A percentile compares a stretch with the other conserved stretches of the same genome.
These are phyloP conservation scores for Phialophora expanda DNA, from an alignment of 2,329 filamentous ascomycete genomes.

Conservation along the genomic window DNA sequence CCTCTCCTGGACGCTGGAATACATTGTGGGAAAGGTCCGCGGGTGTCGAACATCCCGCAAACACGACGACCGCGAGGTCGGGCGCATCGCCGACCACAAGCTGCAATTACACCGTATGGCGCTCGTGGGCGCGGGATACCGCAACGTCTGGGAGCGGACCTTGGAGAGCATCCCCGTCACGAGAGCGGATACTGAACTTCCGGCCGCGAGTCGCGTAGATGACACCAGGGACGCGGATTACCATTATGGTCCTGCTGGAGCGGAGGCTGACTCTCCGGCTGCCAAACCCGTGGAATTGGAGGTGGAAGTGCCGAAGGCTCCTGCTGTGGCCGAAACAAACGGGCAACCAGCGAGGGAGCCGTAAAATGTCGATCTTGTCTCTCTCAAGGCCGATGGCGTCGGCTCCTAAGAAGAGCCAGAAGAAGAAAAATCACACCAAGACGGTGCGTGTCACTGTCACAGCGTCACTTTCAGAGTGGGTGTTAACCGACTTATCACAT, in stretches of 20 bases:
- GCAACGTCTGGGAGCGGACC: background rate
- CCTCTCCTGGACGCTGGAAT: slow-evolving; percentile 6
- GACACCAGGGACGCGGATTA: background rate
- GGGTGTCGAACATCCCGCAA: background rate
- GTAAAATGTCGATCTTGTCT: too few relatives aligned
- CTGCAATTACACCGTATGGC: slow-evolving; percentile 5
- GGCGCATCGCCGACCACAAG: slow-evolving; percentile 3
- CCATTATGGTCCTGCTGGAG: background rate
- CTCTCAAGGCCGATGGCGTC: too few relatives aligned
- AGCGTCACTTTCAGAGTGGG: too few relatives aligned
- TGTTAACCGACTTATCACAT: too few relatives aligned
- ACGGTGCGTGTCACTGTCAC: too few relatives aligned
- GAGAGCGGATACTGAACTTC: background rate
- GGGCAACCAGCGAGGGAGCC: too few relatives aligned
- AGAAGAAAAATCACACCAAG: too few relatives aligned
- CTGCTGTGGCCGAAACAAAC: too few relatives aligned
- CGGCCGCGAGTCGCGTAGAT: slow-evolving; percentile 33
- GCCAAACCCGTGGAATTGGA: too few relatives aligned
- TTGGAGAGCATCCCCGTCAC: background rate
- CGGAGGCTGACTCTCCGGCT: too few relatives aligned
- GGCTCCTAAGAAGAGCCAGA: too few relatives aligned
- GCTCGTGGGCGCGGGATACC: background rate
- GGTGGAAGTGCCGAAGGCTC: too few relatives aligned
- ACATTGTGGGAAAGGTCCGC: background rate
- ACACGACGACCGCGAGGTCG: slow-evolving; percentile 7